Base-by-base conservation (phyloP, 2,329 filamentous ascomycete species). In the Domatiomyces globalis region DNA sequence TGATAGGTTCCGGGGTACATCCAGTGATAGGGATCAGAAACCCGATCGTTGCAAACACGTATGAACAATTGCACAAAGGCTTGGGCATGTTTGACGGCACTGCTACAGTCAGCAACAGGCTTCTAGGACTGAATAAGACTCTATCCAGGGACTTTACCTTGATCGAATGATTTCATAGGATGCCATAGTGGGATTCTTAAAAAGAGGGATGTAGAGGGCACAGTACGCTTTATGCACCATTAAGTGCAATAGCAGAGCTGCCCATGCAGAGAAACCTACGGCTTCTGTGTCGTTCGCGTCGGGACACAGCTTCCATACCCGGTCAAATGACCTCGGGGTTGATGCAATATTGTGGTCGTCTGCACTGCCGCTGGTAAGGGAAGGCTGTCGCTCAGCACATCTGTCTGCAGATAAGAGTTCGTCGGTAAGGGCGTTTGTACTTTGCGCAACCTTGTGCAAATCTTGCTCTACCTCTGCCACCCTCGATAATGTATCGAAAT, bases 1-100 rank as follows among this genome's bases (percentile, higher is more conserved):
- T 61, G 58, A 36, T 61, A 61, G 7, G 58, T 58, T 2, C 59
- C 59, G 12, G 58, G 59, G 20, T 61, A 61, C 55, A 61, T 58
- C 59, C 58, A 61, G 20, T 61, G 55, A 44, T 56, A 61, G 2
- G 58, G 54, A 7, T 55, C 50, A 8, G 54, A 61, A 39, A 49
- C 48, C 10, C 49, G 50, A 25, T 55, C 58, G 42, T 56, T 56
- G 48, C 58, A 61, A 19, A 60, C 53, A 12, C 54, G 53, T 12
- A 60, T 53, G 47, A 61, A 61, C 17, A 59, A 50, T 48, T 57
- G 53, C n/a, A 61, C 43, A 49, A 59, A 60, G 12, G 58, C 54
- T 50, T 61, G 56, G 18, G 54, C 59, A 48, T 59, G 56, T 48
- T 55, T 55, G 46, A 61, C 50, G n/a, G 57, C 58, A 49, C 57